A percentile compares a stretch with the other conserved stretches of the same genome.
phyloP scores from a whole-genome alignment of 805 yeast genomes.

The Wickerhamiella domercqiae region DNA sequence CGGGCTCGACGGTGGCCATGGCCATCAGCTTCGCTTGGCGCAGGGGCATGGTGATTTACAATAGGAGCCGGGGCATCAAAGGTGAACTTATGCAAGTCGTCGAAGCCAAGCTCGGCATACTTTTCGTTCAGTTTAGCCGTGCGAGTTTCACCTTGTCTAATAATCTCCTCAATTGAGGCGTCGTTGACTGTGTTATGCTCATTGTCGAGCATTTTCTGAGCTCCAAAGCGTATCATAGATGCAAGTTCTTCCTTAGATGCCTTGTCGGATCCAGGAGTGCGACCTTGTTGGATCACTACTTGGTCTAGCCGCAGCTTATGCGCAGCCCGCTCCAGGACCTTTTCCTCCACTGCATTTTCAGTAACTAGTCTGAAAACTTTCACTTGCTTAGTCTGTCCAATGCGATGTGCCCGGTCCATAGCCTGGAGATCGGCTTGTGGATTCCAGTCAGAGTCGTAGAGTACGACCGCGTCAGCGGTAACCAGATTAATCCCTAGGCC shows the following conservation, averaged over 20 bases:
- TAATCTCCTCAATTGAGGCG: slow-evolving; percentile 52
- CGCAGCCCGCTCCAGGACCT: slow-evolving; percentile 88
- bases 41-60: slow-evolving; percentile 4
- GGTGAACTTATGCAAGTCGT: slow-evolving; percentile 83
- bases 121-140: slow-evolving; percentile 67
- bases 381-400: slow-evolving; percentile 94
- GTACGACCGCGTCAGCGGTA: slow-evolving; percentile 74
- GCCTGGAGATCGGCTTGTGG: slow-evolving; percentile 97
- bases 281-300: slow-evolving; percentile 86
- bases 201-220: slow-evolving; percentile 63
- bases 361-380: slow-evolving; percentile 83
- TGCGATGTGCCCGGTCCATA: slow-evolving; percentile 95
- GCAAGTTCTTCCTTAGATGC: slow-evolving; percentile 62
- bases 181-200: slow-evolving; percentile 29
- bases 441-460: slow-evolving; percentile 93
- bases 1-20: slow-evolving; percentile 32
- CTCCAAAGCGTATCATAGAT: slow-evolving; percentile 95
- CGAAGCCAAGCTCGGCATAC: slow-evolving; percentile 73
- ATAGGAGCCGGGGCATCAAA: slow-evolving; percentile 35
- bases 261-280: slow-evolving; percentile 22
- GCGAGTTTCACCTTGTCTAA: slow-evolving; percentile 65
- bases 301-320: slow-evolving; percentile 87
- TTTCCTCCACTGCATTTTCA: slow-evolving; percentile 92
- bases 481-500: slow-evolving; percentile 90
- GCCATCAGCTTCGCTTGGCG: slow-evolving; percentile 12